Base-by-base conservation (phyloP, 2,329 filamentous ascomycete genomes). In the Aotearoamyces nothofagi region DNA sequence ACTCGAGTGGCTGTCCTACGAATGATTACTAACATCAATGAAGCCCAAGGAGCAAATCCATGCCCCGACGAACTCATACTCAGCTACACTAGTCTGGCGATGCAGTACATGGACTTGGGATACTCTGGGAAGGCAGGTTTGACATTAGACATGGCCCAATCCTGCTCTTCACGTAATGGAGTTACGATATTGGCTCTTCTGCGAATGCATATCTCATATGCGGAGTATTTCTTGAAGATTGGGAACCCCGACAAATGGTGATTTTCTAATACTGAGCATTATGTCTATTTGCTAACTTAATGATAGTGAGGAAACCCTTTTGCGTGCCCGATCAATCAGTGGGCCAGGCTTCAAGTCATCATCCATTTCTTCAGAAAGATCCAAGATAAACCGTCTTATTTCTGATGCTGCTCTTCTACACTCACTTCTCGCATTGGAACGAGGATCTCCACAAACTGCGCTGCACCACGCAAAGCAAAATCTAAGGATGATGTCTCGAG, bases 171-270 rank as follows among this genome's bases (percentile, higher is more conserved):
- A 8, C 49, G 47, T 6, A 50, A 51, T 22, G 47, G 49, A 2
- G 39, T 60, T 2, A 57, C 60, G 3, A 50, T 53, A 7, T 51
- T 63, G 27, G 55, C 61, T 9, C 53, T 49, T 15, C 40, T 77
- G 9, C 57, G 60, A 17, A 78, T 78, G 48, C 67, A 84, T 38
- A 54, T 93, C 5, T 69, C 73, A 0, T 72, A 75, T 35, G 74
- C 79, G 1, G 81, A 92, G 47, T 83, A 84, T 47, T 60, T 76
- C 15, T 57, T 86, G 11, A 66, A 68, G 2, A 65, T 75, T 9
- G 78, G 77, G 7, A 70, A 73, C 27, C 54, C 68, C 10, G 63
- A 73, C 7, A 72, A 78, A 51, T 77, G 69, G 30, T 54, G 53
- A 32, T 50, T 51, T 14, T 42, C 53, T 31, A 42, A 63, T 20